These are phyloP conservation scores for Moesziomyces parantarcticus DNA, from an alignment of 1,284 basidiomycete species.

Conservation along the genomic window DNA sequence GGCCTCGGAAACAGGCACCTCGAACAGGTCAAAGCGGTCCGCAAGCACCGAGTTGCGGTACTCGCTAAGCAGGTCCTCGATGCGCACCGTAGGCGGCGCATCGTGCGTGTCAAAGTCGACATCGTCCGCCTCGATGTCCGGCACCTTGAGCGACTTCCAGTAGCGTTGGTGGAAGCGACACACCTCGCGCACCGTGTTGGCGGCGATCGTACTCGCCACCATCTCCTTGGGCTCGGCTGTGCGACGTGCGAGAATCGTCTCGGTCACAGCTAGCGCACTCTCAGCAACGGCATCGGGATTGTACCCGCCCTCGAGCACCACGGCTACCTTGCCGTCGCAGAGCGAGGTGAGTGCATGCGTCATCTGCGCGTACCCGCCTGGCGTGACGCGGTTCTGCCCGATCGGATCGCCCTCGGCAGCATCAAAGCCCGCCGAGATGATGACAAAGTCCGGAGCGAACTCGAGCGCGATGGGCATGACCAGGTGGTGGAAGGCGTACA, in stretches of 20 bases:
- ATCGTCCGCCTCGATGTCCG: conserved; percentile 32
- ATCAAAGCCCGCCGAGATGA: conserved; percentile 98
- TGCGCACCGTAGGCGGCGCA: conserved; percentile 11
- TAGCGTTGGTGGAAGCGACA: conserved; percentile 85
- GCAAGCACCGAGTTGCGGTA: conserved; percentile 84
- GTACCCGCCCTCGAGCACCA: conserved; percentile 98
- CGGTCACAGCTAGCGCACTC: conserved; percentile 86
- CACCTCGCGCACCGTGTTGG: conserved; percentile 87
- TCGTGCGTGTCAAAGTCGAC: conserved; percentile 10
- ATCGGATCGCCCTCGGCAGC: conserved; percentile 92
- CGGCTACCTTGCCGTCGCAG: conserved; percentile 87
- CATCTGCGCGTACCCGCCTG: conserved; percentile 97
- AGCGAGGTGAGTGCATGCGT: conserved; percentile 93
- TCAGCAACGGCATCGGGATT: conserved; percentile 87
- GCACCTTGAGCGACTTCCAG: conserved; percentile 79
- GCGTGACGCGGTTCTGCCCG: conserved; percentile 88
- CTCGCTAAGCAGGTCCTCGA: conserved; percentile 80
- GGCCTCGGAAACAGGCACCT: conserved; percentile 78
- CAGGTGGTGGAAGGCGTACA: conserved; percentile 93
- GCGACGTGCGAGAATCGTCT: conserved; percentile 84
- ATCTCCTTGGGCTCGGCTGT: conserved; percentile 75
- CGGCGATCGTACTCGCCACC: conserved; percentile 70
- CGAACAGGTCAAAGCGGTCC: conserved; percentile 78
- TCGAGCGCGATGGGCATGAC: conserved; percentile 98
- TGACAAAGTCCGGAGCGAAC: conserved; percentile 93